These are phyloP conservation scores for Schwanniomyces pseudopolymorphus DNA, from an alignment of 805 yeast species.

Conservation along the genomic window DNA sequence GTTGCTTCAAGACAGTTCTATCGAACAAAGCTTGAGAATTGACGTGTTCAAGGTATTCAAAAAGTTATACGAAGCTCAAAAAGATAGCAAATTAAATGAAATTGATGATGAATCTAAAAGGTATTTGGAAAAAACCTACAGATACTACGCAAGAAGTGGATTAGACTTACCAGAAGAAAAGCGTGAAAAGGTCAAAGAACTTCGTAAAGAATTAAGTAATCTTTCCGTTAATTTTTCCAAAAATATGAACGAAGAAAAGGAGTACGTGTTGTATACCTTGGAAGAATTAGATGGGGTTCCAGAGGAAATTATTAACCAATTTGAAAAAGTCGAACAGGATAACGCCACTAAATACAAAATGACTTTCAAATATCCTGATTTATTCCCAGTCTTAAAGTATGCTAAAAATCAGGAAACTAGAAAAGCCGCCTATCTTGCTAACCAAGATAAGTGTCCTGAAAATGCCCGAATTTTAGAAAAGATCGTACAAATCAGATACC, in stretches of 20 bases:
- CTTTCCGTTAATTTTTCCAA: constrained; percentile 58
- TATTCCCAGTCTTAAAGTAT: constrained; percentile 73
- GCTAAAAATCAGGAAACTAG: constrained; percentile 67
- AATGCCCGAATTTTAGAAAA: constrained; percentile 61
- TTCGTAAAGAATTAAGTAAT: constrained; percentile 60
- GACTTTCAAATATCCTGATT: constrained; percentile 80
- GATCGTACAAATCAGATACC: constrained; percentile 60
- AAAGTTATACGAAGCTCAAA: constrained; percentile 42
- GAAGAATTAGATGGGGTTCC: constrained; percentile 79
- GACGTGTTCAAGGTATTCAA: constrained; percentile 65
- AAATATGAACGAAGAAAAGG: constrained; percentile 72
- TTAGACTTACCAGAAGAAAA: constrained; percentile 56
- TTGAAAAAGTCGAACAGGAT: constrained; percentile 45
- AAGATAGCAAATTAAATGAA: constrained; percentile 24
- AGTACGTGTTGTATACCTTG: constrained; percentile 54
- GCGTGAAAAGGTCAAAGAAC: constrained; percentile 54
- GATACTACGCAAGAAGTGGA: constrained; percentile 66
- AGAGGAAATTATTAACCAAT: constrained; percentile 56
- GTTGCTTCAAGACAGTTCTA: constrained; percentile 51
- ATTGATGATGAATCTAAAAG: constrained; percentile 57
- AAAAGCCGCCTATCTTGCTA: constrained; percentile 61
- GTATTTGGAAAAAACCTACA: constrained; percentile 55
- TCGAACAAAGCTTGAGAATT: constrained; percentile 63
- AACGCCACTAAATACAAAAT: constrained; percentile 51
- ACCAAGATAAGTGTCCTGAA: constrained; percentile 64